phyloP scores from a whole-genome alignment of 2,329 filamentous ascomycete genomes.

The Calonectria honghensis region DNA sequence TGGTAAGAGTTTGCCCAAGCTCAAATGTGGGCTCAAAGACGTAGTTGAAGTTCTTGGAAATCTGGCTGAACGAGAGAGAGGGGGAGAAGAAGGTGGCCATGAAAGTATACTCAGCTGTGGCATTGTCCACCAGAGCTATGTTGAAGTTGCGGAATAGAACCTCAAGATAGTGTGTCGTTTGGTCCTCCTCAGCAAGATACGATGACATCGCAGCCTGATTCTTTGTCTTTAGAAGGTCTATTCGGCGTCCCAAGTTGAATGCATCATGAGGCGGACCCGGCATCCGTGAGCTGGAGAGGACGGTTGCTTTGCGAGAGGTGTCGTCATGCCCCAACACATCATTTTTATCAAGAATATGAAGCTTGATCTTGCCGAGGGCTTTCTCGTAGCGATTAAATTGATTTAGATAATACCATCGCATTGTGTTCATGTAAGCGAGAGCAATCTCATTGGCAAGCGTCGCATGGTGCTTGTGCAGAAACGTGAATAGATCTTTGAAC shows the following conservation, averaged over 20 bases:
- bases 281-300: constrained; percentile 68
- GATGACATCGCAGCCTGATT: constrained; percentile 88
- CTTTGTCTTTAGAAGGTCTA: constrained; percentile 85
- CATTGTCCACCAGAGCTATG: constrained; percentile 93
- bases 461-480: constrained; percentile 87
- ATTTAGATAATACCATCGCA: constrained; percentile 97
- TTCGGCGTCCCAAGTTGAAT: constrained; percentile 90
- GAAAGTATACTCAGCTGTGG: constrained; percentile 95
- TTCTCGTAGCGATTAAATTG: constrained; percentile 93
- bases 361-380: constrained; percentile 87
- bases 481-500: constrained; percentile 91
- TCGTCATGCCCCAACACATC: constrained; percentile 90
- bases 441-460: constrained; percentile 92
- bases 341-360: constrained; percentile 88
- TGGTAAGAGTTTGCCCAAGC: constrained; percentile 87
- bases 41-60: constrained; percentile 88
- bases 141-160: constrained; percentile 96
- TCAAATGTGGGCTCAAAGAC: constrained; percentile 93
- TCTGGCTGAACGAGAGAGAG: constrained; percentile 82
- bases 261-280: constrained; percentile 84
- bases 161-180: constrained; percentile 89
- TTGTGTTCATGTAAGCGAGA: constrained; percentile 97
- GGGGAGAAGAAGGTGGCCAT: constrained; percentile 92
- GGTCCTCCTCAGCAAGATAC: constrained; percentile 93
- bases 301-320: constrained; percentile 76